Percentiles rank a stretch among this genome's conserved stretches.
Conservation (phyloP, 2,329 filamentous ascomycete genomes). For the Annulohypoxylon truncatum region DNA sequence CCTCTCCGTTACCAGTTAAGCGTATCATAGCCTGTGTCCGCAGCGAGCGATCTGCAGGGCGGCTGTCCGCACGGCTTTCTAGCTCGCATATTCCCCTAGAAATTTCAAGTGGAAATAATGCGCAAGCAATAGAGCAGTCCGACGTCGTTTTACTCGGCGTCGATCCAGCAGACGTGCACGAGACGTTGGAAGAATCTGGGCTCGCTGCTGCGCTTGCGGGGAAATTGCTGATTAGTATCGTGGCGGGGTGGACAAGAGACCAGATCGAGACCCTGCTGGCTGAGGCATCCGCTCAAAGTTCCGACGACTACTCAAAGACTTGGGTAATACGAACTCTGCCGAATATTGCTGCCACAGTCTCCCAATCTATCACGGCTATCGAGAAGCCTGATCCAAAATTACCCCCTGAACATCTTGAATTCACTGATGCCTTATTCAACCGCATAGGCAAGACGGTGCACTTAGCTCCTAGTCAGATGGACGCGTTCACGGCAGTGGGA, state of each 20-base stretch:
- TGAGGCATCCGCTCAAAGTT: neutral
- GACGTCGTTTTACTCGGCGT: neutral
- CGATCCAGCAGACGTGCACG: neutral
- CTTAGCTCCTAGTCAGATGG: neutral
- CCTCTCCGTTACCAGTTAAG: neutral
- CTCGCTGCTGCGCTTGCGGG: neutral
- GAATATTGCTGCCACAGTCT: neutral
- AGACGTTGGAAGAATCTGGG: neutral
- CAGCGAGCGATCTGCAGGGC: neutral
- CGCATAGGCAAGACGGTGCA: slow-evolving; percentile 3
- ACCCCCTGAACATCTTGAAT: neutral
- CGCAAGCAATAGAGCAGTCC: neutral
- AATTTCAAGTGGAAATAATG: neutral
- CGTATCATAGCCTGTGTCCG: neutral
- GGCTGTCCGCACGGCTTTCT: neutral
- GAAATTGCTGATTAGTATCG: neutral
- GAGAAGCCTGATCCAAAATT: neutral
- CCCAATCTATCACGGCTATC: neutral
- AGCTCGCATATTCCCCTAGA: neutral
- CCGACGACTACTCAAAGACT: neutral
- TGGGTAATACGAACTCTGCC: neutral
- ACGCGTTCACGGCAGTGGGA: neutral
- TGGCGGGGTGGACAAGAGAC: slow-evolving; percentile 1
- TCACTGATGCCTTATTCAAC: neutral
- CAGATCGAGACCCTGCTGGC: neutral